phyloP scores from a whole-genome alignment of 1,139 yeast species.

The Pichia terricola region DNA sequence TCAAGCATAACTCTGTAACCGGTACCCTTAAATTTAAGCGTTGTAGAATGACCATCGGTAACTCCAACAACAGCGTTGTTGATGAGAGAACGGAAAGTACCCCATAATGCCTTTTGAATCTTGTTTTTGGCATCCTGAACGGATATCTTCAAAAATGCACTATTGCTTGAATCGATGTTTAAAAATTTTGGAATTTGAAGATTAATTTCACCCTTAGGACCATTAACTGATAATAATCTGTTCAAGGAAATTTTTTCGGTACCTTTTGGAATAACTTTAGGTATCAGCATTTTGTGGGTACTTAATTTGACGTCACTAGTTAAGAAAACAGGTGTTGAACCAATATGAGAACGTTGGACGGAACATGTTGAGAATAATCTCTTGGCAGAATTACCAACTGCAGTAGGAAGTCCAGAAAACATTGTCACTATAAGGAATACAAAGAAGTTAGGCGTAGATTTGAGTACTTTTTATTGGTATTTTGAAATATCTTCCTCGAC shows the following conservation, averaged over 20 bases:
- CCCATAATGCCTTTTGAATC: slow-evolving; percentile 89
- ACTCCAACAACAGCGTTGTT: slow-evolving; percentile 80
- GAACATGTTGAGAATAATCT: slow-evolving; percentile 28
- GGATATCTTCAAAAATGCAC: slow-evolving; percentile 30
- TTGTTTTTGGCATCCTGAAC: slow-evolving; percentile 52
- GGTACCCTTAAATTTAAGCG: slow-evolving; percentile 88
- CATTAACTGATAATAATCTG: slow-evolving; percentile 55
- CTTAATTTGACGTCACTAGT: slow-evolving; percentile 43
- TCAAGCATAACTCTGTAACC: slow-evolving; percentile 86
- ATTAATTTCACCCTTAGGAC: slow-evolving; percentile 68
- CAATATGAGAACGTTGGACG: slow-evolving; percentile 40
- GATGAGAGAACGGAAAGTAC: slow-evolving; percentile 74
- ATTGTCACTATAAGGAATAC: no score
- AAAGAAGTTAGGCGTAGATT: no score
- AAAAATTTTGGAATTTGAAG: slow-evolving; percentile 70
- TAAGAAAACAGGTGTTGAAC: slow-evolving; percentile 47
- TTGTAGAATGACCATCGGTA: slow-evolving; percentile 83
- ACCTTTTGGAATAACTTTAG: slow-evolving; percentile 61
- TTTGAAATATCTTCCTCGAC: no score
- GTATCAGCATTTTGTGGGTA: slow-evolving; percentile 28
- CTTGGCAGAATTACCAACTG: not conserved
- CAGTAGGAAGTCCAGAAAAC: slow-evolving; percentile 1
- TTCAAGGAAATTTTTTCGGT: slow-evolving; percentile 49
- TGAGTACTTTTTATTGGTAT: no score
- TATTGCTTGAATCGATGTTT: slow-evolving; percentile 23